phyloP scores from a whole-genome alignment of 345 rosid genomes.

The Kandelia obovata region DNA sequence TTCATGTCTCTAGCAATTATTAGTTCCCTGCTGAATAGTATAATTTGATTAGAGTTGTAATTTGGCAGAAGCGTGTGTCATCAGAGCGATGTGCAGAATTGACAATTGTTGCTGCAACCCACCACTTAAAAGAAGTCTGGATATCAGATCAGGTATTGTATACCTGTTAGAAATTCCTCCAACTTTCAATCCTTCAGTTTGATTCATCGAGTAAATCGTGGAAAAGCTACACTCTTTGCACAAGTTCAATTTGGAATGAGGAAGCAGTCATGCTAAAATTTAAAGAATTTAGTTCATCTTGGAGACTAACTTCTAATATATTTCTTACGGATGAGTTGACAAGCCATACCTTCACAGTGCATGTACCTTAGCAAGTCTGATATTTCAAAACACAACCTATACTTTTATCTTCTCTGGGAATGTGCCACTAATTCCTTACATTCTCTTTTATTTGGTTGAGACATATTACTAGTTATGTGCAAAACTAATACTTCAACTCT shows the following conservation, averaged over 20 bases:
- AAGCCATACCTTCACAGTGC: background rate
- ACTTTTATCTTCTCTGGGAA: background rate
- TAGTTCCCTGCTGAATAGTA: background rate
- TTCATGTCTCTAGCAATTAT: background rate
- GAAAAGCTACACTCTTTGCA: background rate
- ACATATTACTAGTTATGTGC: background rate
- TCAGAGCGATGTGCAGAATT: slow-evolving; percentile 84
- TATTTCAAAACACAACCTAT: background rate
- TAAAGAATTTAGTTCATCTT: background rate
- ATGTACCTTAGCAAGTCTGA: background rate
- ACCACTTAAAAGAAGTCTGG: slow-evolving; percentile 91
- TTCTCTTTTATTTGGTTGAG: background rate
- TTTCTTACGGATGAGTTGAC: background rate
- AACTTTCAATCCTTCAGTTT: background rate
- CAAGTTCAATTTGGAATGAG: background rate
- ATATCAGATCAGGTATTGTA: slow-evolving; percentile 77
- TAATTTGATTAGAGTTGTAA: background rate
- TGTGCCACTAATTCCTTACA: background rate
- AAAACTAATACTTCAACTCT: slow-evolving; percentile 7
- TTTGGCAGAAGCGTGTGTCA: slow-evolving; percentile 68
- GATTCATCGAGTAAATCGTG: background rate
- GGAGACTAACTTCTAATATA: background rate
- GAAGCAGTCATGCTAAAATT: background rate
- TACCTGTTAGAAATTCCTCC: slow-evolving; percentile 8
- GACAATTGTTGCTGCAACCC: slow-evolving; percentile 74